These are phyloP conservation scores for Ophiostoma sp. DNA, from an alignment of 2,329 filamentous ascomycete genomes.

Conservation along the genomic window DNA sequence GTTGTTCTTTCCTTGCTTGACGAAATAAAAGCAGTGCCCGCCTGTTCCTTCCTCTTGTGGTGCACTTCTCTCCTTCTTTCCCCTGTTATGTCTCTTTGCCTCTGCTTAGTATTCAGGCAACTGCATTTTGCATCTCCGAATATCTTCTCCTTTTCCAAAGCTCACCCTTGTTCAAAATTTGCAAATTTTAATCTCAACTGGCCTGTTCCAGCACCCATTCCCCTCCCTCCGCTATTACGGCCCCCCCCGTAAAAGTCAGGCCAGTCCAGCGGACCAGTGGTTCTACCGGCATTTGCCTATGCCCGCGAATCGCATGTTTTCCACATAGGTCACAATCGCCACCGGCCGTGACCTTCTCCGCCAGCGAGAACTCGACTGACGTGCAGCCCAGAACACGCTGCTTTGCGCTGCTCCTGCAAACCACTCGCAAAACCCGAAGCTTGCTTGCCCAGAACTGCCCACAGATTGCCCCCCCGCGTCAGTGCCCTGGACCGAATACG, in stretches of 20 bases:
- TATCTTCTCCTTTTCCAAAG: constrained; percentile 1
- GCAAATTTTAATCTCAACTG: constrained; percentile 18
- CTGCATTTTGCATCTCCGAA: background rate
- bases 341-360: constrained; percentile 7
- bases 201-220: background rate
- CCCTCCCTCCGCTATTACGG: background rate
- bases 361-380: background rate
- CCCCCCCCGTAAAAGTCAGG: constrained; percentile 22
- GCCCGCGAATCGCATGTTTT: constrained; percentile 21
- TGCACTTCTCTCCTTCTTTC: background rate
- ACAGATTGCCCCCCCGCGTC: background rate
- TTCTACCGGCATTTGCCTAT: constrained; percentile 18
- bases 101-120: background rate
- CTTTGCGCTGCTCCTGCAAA: too few species aligned
- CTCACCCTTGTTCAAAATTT: background rate
- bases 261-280: constrained; percentile 20
- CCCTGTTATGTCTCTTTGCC: background rate
- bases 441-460: background rate
- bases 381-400: background rate
- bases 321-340: constrained; percentile 5
- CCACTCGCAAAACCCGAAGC: background rate
- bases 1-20: background rate
- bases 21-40: background rate
- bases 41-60: constrained; percentile 1
- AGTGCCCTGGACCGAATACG: constrained; percentile 16